Conservation (phyloP, 768 basidiomycete species). For the Jaapia argillacea region DNA sequence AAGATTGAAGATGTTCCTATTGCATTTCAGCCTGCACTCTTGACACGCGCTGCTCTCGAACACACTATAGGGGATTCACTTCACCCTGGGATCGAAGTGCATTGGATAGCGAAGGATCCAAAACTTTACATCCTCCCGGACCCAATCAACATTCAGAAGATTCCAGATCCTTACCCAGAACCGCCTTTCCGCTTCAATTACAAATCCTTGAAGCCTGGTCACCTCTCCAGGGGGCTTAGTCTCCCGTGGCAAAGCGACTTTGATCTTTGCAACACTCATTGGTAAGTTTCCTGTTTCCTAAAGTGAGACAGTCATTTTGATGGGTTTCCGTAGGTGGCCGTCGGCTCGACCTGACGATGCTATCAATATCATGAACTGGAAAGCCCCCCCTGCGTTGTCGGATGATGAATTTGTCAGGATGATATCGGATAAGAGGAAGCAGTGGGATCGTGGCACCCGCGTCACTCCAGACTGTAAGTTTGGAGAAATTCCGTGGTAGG, state of each 20-base stretch:
- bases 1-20: slow-evolving; percentile 12
- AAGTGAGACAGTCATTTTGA: not conserved
- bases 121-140: slow-evolving; percentile 11
- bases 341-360: slow-evolving; percentile 19
- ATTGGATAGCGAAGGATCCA: slow-evolving; percentile 18
- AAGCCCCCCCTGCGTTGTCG: no score
- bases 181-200: no score
- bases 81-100: slow-evolving; percentile 24
- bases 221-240: slow-evolving; percentile 20
- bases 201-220: slow-evolving; percentile 18
- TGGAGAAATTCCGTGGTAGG: no score
- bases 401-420: no score
- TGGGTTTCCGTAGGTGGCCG: slow-evolving; percentile 18
- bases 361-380: no score
- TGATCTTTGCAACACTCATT: slow-evolving; percentile 20
- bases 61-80: slow-evolving; percentile 21
- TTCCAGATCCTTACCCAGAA: no score
- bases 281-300: slow-evolving; percentile 10
- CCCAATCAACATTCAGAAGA: no score
- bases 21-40: slow-evolving; percentile 12
- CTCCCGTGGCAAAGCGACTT: slow-evolving; percentile 28
- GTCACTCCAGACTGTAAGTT: no score
- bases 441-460: no score
- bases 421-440: no score
- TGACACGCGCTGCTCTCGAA: slow-evolving; percentile 21